Evolutionary conservation across 2,329 filamentous ascomycete genomes (phyloP).

Genomic region (Epichloe glyceriae): DNA sequence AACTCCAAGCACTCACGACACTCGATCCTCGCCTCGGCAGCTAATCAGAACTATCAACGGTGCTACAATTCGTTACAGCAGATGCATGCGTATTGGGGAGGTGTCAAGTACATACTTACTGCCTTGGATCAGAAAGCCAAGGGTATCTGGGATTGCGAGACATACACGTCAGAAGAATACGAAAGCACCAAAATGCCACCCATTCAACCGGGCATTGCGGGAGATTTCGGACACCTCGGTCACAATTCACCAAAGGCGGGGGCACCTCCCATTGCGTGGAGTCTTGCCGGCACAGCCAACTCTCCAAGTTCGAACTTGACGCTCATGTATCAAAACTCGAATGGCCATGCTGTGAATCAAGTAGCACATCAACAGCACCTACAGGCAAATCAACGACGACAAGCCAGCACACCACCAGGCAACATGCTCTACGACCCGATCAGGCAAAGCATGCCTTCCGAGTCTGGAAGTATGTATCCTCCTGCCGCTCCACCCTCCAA

Average conservation of each 20-base stretch:
- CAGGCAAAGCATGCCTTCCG: conserved; percentile 37
- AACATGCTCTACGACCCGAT: conserved; percentile 50
- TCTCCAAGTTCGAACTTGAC: conserved; percentile 75
- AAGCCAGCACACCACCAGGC: conserved; percentile 37
- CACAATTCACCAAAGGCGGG: conserved; percentile 33
- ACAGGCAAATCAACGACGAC: conserved; percentile 10
- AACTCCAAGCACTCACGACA: conserved; percentile 45
- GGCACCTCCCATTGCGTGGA: conserved; percentile 57
- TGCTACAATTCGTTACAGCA: conserved; percentile 76
- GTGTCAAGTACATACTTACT: conserved; percentile 74
- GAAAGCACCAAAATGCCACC: conserved; percentile 50
- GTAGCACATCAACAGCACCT: conserved; percentile 5
- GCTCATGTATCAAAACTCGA: conserved; percentile 55
- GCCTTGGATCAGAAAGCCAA: conserved; percentile 80
- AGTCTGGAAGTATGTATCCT: conserved; percentile 33
- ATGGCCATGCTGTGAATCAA: conserved; percentile 1
- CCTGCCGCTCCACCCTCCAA: conserved; percentile 36
- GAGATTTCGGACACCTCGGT: conserved; percentile 28
- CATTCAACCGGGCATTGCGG: conserved; percentile 21
- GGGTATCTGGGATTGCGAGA: conserved; percentile 68
- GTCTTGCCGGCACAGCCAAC: conserved; percentile 75
- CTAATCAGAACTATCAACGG: conserved; percentile 75
- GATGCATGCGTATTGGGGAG: conserved; percentile 75
- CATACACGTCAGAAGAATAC: conserved; percentile 59
- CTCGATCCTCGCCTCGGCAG: conserved; percentile 63